A percentile compares a stretch with the other conserved stretches of the same genome.
phyloP scores from a whole-genome alignment of 805 yeast species.

The Lachancea thermotolerans region DNA sequence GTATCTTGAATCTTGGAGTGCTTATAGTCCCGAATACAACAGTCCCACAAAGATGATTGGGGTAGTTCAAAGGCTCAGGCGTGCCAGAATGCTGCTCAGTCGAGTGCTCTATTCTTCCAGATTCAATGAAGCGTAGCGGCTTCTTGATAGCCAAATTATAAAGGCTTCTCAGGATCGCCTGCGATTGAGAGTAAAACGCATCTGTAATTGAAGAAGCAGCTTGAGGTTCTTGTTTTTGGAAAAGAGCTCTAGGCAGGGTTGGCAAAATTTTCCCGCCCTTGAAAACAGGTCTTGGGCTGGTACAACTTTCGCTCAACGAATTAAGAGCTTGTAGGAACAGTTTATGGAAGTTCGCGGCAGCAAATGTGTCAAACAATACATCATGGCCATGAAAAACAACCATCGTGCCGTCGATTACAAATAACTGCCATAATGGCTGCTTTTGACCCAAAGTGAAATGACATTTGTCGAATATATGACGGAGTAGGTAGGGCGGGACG shows the following conservation, averaged over 20 bases:
- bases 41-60: constrained; percentile 20
- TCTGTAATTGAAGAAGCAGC: constrained; percentile 23
- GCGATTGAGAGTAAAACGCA: constrained; percentile 22
- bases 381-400: constrained; percentile 29
- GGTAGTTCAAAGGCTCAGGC: not conserved
- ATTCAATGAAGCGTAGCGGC: constrained; percentile 18
- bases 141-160: constrained; percentile 21
- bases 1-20: constrained; percentile 11
- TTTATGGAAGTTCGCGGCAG: constrained; percentile 27
- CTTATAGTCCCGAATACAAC: constrained; percentile 24
- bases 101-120: constrained; percentile 9
- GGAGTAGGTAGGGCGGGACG: constrained; percentile 24
- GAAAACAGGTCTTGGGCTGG: not conserved
- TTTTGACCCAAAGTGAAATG: constrained; percentile 17
- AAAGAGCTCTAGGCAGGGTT: constrained; percentile 22
- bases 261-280: not conserved
- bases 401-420: constrained; percentile 22
- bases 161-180: constrained; percentile 23
- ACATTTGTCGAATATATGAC: constrained; percentile 23
- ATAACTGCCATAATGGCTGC: constrained; percentile 25
- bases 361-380: constrained; percentile 25
- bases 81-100: constrained; percentile 1
- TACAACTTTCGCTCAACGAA: not conserved
- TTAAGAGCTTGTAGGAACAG: constrained; percentile 18
- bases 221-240: constrained; percentile 21